phyloP scores from a whole-genome alignment of 768 basidiomycete genomes.

The Gelatoporia subvermispora region DNA sequence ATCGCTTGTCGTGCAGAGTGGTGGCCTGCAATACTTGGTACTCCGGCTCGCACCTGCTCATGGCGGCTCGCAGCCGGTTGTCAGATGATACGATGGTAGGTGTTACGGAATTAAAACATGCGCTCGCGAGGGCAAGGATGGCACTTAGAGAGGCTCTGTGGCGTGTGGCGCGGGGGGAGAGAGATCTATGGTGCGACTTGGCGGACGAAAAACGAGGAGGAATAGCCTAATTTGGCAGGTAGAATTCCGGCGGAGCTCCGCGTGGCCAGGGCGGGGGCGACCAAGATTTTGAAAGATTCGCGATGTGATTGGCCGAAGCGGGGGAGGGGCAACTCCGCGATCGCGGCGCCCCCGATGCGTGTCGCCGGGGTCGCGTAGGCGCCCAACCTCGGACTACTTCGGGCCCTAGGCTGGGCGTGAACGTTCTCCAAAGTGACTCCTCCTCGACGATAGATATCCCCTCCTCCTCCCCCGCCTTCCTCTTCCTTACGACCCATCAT shows the following conservation, averaged over 20 bases:
- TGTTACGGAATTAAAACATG: too few relatives aligned
- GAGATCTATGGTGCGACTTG: not conserved
- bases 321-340: conserved; percentile 1
- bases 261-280: conserved; percentile 4
- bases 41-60: too few relatives aligned
- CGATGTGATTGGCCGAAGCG: conserved; percentile 9
- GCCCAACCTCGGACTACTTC: conserved; percentile 1
- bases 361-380: too few relatives aligned
- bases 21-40: not conserved
- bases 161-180: not conserved
- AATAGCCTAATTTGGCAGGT: not conserved
- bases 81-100: too few relatives aligned
- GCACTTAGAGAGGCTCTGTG: too few relatives aligned
- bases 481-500: conserved; percentile 7
- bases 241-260: conserved; percentile 11
- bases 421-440: conserved; percentile 15
- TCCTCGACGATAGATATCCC: conserved; percentile 5
- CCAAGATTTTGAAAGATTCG: conserved; percentile 2
- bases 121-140: too few relatives aligned
- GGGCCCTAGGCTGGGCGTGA: conserved; percentile 9
- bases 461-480: not conserved
- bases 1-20: not conserved
- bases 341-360: too few relatives aligned
- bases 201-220: not conserved
- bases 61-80: too few relatives aligned